These are phyloP conservation scores for Xylaria castorea DNA, from an alignment of 495 filamentous ascomycete genomes.

Conservation along the genomic window DNA sequence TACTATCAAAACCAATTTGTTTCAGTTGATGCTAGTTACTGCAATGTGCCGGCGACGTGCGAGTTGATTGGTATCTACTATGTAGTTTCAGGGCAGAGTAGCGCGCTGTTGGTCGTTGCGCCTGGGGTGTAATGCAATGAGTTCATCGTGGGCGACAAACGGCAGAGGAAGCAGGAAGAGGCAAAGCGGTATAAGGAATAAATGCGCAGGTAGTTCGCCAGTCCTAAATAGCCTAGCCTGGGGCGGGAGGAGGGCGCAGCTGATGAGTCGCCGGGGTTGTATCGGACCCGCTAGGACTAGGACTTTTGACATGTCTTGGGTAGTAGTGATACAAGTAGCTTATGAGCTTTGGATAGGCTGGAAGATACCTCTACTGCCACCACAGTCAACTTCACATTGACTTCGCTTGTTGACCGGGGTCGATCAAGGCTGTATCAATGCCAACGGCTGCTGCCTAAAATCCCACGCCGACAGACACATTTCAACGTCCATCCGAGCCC, in stretches of 20 bases:
- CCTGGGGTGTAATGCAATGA: conserved; percentile 20
- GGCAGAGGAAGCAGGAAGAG: conserved; percentile 13
- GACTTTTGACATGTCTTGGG: conserved; percentile 29
- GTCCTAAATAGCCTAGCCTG: conserved; percentile 34
- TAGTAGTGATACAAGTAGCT: conserved; percentile 33
- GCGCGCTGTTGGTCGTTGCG: background rate
- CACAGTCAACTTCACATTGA: conserved; percentile 1
- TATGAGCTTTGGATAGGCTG: background rate
- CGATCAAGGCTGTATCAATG: conserved; percentile 33
- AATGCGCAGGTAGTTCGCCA: background rate
- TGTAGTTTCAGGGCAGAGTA: conserved; percentile 15
- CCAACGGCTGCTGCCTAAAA: conserved; percentile 46
- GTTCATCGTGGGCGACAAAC: conserved; percentile 19
- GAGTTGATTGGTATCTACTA: background rate
- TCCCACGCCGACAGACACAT: conserved; percentile 34
- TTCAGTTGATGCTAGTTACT: conserved; percentile 1
- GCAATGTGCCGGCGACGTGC: background rate
- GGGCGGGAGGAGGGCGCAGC: conserved; percentile 41
- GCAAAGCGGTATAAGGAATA: conserved; percentile 8
- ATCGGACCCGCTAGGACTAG: conserved; percentile 41
- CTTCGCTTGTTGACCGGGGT: conserved; percentile 3
- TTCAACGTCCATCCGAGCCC: conserved; percentile 28
- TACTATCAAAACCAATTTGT: background rate
- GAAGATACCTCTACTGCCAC: background rate
- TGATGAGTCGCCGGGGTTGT: conserved; percentile 30